These are phyloP conservation scores for Staphylotrichum tortipilum DNA, from an alignment of 495 filamentous ascomycete species.

Conservation along the genomic window DNA sequence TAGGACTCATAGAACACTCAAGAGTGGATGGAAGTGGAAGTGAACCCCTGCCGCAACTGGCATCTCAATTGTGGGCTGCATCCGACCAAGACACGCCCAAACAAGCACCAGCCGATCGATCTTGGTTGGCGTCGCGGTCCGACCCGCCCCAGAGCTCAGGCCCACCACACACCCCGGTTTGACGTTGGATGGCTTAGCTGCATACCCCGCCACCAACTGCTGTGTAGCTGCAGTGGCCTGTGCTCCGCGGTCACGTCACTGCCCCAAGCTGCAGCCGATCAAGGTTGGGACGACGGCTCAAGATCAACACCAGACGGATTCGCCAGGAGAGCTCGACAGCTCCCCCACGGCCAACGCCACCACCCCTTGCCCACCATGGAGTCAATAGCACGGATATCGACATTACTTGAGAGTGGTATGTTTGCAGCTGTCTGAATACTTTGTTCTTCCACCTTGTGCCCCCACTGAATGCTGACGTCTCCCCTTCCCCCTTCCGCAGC, in stretches of 20 bases:
- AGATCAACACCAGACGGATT: no score
- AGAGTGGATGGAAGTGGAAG: no score
- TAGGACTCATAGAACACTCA: no score
- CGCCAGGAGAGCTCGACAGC: neutral
- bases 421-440: neutral
- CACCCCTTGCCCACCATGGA: constrained; percentile 50
- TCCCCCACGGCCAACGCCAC: neutral
- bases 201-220: constrained; percentile 25
- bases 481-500: constrained; percentile 41
- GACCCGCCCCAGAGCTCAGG: constrained; percentile 6
- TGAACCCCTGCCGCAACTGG: no score
- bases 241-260: constrained; percentile 30
- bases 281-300: no score
- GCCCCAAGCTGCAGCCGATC: constrained; percentile 10
- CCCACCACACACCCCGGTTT: constrained; percentile 4
- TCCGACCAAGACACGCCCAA: neutral
- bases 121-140: constrained; percentile 5
- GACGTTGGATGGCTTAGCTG: constrained; percentile 17
- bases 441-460: neutral
- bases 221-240: no score
- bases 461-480: neutral
- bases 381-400: constrained; percentile 90
- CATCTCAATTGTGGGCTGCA: no score
- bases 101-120: constrained; percentile 1
- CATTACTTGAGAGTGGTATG: constrained; percentile 83